Base-by-base conservation (phyloP, 345 rosid genomes). In the Eucalyptus virginea region DNA sequence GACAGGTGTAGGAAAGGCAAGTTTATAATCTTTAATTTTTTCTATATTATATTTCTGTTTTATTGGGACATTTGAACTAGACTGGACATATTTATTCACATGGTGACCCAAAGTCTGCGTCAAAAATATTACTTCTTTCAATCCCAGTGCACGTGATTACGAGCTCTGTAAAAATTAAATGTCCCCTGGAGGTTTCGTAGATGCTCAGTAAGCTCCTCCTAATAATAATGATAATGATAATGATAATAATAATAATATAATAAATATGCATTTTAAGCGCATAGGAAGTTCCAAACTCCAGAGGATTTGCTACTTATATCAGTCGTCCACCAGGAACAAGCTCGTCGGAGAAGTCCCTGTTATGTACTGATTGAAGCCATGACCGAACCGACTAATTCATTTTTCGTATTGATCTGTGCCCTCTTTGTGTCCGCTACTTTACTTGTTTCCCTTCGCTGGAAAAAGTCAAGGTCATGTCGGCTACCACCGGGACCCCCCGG, bases 401-500 rank as follows among this genome's bases (percentile, higher is more conserved):
- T 37, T n/a, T 37, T 37, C 45, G 26, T 72, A 72, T 11, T 37
- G 45, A 37, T 72, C 6, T 72, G 81, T 10, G 45, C 42, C 28
- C 45, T 37, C 81, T 37, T 72, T 19, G 81, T 37, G 45, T 90
- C 85, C 72, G 60, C 86, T 49, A 58, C 87, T 86, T 28, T 77
- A 11, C 42, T 72, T 72, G 45, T 72, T 72, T 72, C 81, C 45
- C 83, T 86, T 51, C 88, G 87, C 72, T 87, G 87, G 40, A 88
- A 60, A 77, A 86, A 47, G 37, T 28, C 88, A 17, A 44, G n/a
- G 44, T 69, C 6, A 23, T 14, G 65, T 9, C 90, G 88, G 67
- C 93, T 88, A 40, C 97, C 97, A 42, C 96, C 97, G 1, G 96
- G 97, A 2, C 97, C 96, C 14, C 88, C 93, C 4, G 96, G 97